Evolutionary conservation across 345 rosid species (phyloP), one percentile per base, ranked within the genome.

Genomic region (Cardamine occulta): DNA sequence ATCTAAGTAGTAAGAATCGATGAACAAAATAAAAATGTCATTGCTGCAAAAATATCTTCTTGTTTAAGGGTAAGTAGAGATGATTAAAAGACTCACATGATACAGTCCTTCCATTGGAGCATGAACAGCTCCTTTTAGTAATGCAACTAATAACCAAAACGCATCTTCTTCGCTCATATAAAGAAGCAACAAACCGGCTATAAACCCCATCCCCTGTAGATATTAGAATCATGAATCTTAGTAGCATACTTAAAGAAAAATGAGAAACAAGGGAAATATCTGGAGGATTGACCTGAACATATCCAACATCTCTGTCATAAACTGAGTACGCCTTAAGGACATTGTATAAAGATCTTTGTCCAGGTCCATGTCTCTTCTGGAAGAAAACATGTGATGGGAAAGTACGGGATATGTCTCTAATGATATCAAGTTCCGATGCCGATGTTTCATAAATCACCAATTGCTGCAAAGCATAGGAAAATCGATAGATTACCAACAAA

Each of bases 151-250:
- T 77, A 95, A 74, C 99, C 99, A 95, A 77, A 92, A 95, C n/a
- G 93, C 99, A 82, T 95, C 99, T 80, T 95, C 99, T 85, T 92
- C 98, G 17, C 99, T 88, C 98, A 95, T 95, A 78, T 90, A 90
- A 62, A 95, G 98, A 82, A 95, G 94, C 73, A 95, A 83, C 40
- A 95, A 74, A 58, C 97, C 98, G 3, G 98, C 94, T 56, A 95
- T 77, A 80, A 95, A 95, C 2, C 98, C 99, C 99, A 95, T 92
- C 42, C 97, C 98, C 98, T 92, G 80, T 75, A 86, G 58, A 82
- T 72, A 24, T 70, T 6, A 69, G 54, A 76, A 70, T 2, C 62
- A 35, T 49, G 45, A 28, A n/a, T 49, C 9, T 31, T 21, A 74
- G 47, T 26, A 54, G 66, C 74, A 68, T 21, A 53, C 0, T 6